phyloP scores from a whole-genome alignment of 768 basidiomycete genomes.

The Kwoniella shandongensis region DNA sequence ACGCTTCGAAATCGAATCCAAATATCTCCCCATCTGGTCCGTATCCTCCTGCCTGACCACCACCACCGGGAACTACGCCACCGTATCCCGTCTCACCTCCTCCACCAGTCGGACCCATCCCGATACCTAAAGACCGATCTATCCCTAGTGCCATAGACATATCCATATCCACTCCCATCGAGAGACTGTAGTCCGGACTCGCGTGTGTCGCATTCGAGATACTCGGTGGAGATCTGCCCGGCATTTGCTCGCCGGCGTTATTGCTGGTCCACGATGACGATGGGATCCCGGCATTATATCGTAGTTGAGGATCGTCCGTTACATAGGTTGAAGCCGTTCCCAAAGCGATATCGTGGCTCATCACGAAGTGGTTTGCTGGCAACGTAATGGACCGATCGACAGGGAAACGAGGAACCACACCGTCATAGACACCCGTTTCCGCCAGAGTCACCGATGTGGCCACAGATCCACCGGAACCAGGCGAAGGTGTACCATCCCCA shows the following conservation, averaged over 20 bases:
- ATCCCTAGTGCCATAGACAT: constrained; percentile 42
- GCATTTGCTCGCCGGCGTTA: not conserved
- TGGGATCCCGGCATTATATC: constrained; percentile 4
- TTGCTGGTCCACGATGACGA: not conserved
- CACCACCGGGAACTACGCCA: constrained; percentile 1
- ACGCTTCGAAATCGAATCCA: constrained; percentile 30
- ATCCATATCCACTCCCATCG: constrained; percentile 39
- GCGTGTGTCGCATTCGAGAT: not conserved
- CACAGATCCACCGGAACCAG: constrained; percentile 12
- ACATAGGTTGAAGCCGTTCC: constrained; percentile 9
- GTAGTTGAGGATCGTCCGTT: constrained; percentile 16
- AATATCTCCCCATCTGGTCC: constrained; percentile 17
- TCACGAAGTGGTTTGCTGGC: not conserved
- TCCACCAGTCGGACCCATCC: constrained; percentile 6
- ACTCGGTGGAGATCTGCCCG: constrained; percentile 2
- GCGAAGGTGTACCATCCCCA: constrained; percentile 21
- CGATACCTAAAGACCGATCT: constrained; percentile 4
- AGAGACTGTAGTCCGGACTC: not conserved
- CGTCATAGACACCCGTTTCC: constrained; percentile 29
- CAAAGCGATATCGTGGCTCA: not conserved
- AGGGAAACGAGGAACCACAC: constrained; percentile 31
- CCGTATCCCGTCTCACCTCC: not conserved
- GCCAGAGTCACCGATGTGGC: constrained; percentile 30
- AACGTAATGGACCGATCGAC: constrained; percentile 2
- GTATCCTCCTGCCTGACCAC: constrained; percentile 17